Base-by-base conservation (phyloP, 2,329 filamentous ascomycete species). In the Helotiales sp. region DNA sequence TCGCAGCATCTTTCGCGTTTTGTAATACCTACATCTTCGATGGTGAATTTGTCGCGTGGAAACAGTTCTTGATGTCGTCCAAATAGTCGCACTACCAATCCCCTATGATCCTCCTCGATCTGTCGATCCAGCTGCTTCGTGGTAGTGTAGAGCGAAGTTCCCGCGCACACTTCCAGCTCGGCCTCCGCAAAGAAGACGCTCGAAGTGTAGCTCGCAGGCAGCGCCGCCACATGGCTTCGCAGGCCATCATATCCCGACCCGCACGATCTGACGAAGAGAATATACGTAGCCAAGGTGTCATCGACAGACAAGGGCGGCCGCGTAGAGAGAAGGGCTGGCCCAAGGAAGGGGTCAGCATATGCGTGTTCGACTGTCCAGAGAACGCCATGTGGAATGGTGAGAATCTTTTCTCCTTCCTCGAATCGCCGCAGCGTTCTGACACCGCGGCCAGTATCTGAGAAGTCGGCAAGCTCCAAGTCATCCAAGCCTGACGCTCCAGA, bases 321-420 rank as follows among this genome's bases (percentile, higher is more conserved):
- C 52, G 52, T 26, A 22, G 54, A 64, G 62, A 64, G 62, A 64
- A 64, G 62, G 52, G 40, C 52, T 64, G 62, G 62, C 62, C 62
- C 62, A 64, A 64, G 52, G 62, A 64, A 3, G 40, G 62, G 62
- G 50, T 64, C 62, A 64, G 62, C 54, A 64, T 59, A 59, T 64
- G 62, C 62, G 62, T 64, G 62, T 64, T 64, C 22, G 13, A 64
- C 62, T 64, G 62, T 64, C 62, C 62, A 64, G 62, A 64, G 62
- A 64, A 64, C 52, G 62, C 52, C 40, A 59, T 59, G 52, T 64
- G 62, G 62, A 59, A 64, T 64, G 52, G 62, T 64, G 62, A 64
- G 52, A 59, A 64, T 58, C 62, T 59, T 64, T 64, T 64, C 62
- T 64, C 62, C 62, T 64, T 64, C 62, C 52, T 64, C 52, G 20